A percentile compares a stretch with the other conserved stretches of the same genome.
Evolutionary conservation across 352 stramenopile species (phyloP).

Genomic region (Globisporangium cederbergense): DNA sequence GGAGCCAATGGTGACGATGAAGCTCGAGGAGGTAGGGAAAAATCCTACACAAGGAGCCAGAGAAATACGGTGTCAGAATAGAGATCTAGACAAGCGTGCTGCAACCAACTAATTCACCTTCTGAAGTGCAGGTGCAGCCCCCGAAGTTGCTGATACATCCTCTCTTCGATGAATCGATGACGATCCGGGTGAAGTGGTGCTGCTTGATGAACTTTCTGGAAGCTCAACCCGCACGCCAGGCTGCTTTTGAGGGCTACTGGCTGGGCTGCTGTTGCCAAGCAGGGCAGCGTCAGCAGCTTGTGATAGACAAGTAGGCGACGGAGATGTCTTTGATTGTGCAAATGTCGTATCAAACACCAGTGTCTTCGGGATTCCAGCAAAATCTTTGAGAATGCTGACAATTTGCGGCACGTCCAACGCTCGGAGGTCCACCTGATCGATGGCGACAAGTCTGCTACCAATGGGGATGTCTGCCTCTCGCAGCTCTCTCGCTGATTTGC

Average conservation of each 20-base stretch:
- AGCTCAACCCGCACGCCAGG: background rate
- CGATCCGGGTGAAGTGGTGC: background rate
- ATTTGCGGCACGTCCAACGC: conserved; percentile 34
- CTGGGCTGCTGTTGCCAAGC: background rate
- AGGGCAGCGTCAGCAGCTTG: background rate
- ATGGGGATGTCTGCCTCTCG: conserved; percentile 23
- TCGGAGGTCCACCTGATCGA: conserved; percentile 45
- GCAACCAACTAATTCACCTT: background rate
- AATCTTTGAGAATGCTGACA: conserved; percentile 26
- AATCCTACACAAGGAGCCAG: background rate
- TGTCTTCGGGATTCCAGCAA: conserved; percentile 22
- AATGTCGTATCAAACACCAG: conserved; percentile 37
- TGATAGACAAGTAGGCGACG: background rate
- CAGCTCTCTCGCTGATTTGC: conserved; percentile 18
- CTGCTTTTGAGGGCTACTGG: background rate
- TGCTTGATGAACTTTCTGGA: background rate
- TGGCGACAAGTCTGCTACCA: conserved; percentile 44
- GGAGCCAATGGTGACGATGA: background rate
- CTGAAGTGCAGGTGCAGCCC: background rate
- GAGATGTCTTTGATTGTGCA: background rate
- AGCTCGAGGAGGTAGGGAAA: background rate
- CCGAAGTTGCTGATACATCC: background rate
- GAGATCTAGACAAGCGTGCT: background rate
- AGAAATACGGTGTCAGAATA: background rate
- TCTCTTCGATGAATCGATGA: background rate